Base-by-base conservation (phyloP, 2,329 filamentous ascomycete genomes). In the Dactylella cylindrospora region DNA sequence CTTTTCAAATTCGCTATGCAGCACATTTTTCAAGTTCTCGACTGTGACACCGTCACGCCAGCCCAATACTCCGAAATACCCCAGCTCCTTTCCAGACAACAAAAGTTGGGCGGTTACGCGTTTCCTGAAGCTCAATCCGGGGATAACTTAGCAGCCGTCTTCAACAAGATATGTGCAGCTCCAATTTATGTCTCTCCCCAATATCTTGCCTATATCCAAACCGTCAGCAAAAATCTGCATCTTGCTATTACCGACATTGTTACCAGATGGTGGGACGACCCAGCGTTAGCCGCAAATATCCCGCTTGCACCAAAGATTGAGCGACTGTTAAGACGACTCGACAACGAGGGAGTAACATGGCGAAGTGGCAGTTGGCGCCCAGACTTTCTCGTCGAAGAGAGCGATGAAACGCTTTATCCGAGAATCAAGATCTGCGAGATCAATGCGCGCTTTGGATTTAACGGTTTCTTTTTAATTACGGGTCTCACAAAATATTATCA, bases 361-460 rank as follows among this genome's bases (percentile, higher is more conserved):
- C 23, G 33, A 13, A 44, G 57, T 5, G 67, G 67, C 3, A 44
- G 47, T 43, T 75, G 73, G 71, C 68, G 74, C 12, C 74, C 74
- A 5, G 73, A 75, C 39, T 75, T 75, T 40, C 59, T 76, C 0
- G 68, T 76, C 1, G 66, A 72, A 2, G 39, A 68, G 12, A 31
- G 38, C 1, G 29, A 53, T 1, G 55, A 39, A 1, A 73, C 26
- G 67, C 66, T 10, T 72, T 69, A 46, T 23, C 57, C 57, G 4
- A 50, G 25, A 10, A 62, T 62, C 20, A 53, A 69, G 5, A 71
- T 76, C 4, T 73, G 73, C 2, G 74, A 76, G 17, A 75, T 76
- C 28, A 76, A 76, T 40, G 73, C 72, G 1, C 70, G 74, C 0
- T 76, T 75, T 43, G 67, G 69, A 8, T 75, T 75, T 52, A 76